phyloP scores from a whole-genome alignment of 176 grass and related monocot species.

The sorghum (Sorghum bicolor) region Sorghum_bicolor_NCBIv3 NC_012870.2:19349501-19350000 shows the following conservation, averaged over 20 bases:
- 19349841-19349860: neutral
- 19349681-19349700: too few species aligned
- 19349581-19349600: slow-evolving; percentile 22
- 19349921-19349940: too few species aligned
- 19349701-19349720: neutral
- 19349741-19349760: neutral
- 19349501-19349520: slow-evolving; percentile 59
- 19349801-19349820: neutral
- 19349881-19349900: too few species aligned
- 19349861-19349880: neutral
- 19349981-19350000: too few species aligned
- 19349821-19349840: neutral
- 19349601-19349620: slow-evolving; percentile 25
- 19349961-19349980: too few species aligned
- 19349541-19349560: slow-evolving; percentile 42
- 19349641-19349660: neutral
- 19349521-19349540: slow-evolving; percentile 30
- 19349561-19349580: slow-evolving; percentile 32
- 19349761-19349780: neutral
- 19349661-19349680: too few species aligned
- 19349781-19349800: neutral
- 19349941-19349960: too few species aligned
- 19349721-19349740: neutral
- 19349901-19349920: too few species aligned
- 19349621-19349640: neutral